Evolutionary conservation across 805 yeast species (phyloP).

Genomic region (Ogataea trehalophila): DNA sequence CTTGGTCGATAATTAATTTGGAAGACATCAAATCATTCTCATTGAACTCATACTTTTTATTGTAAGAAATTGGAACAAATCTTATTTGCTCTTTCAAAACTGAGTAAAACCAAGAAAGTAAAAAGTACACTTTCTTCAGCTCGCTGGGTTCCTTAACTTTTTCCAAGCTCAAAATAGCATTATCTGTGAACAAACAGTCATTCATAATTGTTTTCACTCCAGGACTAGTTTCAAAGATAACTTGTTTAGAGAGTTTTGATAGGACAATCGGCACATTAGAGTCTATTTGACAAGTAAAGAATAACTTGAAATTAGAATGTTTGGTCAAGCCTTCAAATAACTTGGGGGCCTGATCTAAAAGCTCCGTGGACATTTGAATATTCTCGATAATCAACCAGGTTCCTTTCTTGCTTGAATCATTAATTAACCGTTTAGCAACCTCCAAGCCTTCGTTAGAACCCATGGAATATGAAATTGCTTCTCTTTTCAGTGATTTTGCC

Average conservation of each 20-base stretch:
- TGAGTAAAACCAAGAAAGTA: conserved; percentile 69
- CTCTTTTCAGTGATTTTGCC: conserved; percentile 30
- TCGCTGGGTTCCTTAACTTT: conserved; percentile 34
- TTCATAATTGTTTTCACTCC: conserved; percentile 49
- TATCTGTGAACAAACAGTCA: conserved; percentile 18
- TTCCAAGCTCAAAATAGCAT: conserved; percentile 16
- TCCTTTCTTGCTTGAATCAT: conserved; percentile 42
- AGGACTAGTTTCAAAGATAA: conserved; percentile 58
- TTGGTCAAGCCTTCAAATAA: conserved; percentile 31
- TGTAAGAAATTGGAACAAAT: conserved; percentile 60
- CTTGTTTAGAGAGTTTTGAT: conserved; percentile 47
- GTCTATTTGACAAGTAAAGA: conserved; percentile 56
- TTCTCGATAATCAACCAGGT: conserved; percentile 78
- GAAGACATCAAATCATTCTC: conserved; percentile 64
- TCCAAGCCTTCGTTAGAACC: conserved; percentile 67
- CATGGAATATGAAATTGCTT: conserved; percentile 51
- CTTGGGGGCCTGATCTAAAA: conserved; percentile 56
- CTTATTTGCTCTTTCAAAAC: conserved; percentile 54
- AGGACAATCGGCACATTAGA: conserved; percentile 52
- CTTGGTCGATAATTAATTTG: conserved; percentile 36
- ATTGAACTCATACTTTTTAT: conserved; percentile 59
- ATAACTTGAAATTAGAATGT: conserved; percentile 43
- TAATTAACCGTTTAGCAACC: conserved; percentile 52
- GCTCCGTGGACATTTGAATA: conserved; percentile 62
- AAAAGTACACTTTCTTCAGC: conserved; percentile 42